These are phyloP conservation scores for Leccinum fibrillosum DNA, from an alignment of 768 basidiomycete species.

Conservation along the genomic window DNA sequence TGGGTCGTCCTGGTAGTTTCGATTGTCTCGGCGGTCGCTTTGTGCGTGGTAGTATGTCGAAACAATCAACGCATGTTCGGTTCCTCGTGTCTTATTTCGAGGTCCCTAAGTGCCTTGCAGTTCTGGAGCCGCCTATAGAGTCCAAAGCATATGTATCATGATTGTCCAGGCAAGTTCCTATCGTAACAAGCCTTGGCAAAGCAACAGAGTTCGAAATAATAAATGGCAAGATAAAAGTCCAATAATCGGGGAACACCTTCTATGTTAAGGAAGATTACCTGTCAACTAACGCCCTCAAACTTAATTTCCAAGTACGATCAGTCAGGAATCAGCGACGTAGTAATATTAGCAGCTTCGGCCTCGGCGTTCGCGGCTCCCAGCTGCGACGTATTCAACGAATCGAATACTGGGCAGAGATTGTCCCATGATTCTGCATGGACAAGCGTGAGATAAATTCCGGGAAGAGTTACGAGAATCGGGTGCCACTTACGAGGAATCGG, in stretches of 20 bases:
- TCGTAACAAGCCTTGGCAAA: background rate
- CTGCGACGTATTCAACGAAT: constrained; percentile 18
- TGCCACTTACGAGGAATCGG: constrained; percentile 14
- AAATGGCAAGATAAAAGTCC: background rate
- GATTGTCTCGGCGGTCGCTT: background rate
- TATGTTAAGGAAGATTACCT: background rate
- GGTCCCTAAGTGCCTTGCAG: background rate
- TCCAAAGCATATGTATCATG: background rate
- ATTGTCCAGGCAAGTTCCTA: background rate
- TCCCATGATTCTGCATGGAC: constrained; percentile 22
- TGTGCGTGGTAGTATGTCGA: background rate
- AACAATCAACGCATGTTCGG: no score
- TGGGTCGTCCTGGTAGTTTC: background rate
- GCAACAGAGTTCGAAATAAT: background rate
- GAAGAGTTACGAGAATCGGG: no score
- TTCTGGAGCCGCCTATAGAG: background rate
- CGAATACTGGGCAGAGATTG: constrained; percentile 22
- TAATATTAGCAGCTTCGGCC: constrained; percentile 20
- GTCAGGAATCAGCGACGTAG: constrained; percentile 13
- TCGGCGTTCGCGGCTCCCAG: constrained; percentile 18
- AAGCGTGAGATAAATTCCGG: background rate
- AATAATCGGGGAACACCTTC: background rate
- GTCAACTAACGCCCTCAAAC: background rate
- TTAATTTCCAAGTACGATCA: background rate
- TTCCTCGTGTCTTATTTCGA: background rate